phyloP scores from a whole-genome alignment of 106 monocot species.

The Posidonia australis region DNA sequence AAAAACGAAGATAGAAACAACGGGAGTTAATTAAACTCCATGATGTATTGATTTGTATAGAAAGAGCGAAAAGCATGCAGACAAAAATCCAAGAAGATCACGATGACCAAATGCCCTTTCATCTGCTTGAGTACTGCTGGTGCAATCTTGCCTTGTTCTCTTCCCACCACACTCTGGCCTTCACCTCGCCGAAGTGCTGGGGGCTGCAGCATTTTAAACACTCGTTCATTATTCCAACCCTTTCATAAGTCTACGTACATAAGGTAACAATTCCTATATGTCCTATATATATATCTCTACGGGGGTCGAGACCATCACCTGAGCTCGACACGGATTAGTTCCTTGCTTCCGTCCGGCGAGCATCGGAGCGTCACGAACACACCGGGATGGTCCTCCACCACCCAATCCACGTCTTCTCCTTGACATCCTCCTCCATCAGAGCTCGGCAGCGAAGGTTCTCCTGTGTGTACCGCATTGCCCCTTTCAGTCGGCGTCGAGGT shows the following conservation, averaged over 20 bases:
- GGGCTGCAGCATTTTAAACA: conserved; percentile 13
- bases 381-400: conserved; percentile 61
- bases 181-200: conserved; percentile 49
- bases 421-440: background rate
- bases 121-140: conserved; percentile 10
- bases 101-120: no score
- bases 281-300: no score
- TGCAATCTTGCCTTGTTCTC: conserved; percentile 36
- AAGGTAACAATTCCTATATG: no score
- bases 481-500: background rate
- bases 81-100: no score
- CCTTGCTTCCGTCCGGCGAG: conserved; percentile 24
- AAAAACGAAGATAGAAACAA: no score
- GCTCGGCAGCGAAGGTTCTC: background rate
- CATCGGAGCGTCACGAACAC: conserved; percentile 36
- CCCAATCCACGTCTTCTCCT: conserved; percentile 23
- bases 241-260: no score
- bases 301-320: conserved; percentile 14
- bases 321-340: conserved; percentile 39
- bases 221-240: no score
- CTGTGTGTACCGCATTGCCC: background rate
- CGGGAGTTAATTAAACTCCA: no score
- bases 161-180: conserved; percentile 54
- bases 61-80: no score
- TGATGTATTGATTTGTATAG: no score